Base-by-base conservation (phyloP, 1,284 basidiomycete genomes). In the Athelia psychrophila region DNA sequence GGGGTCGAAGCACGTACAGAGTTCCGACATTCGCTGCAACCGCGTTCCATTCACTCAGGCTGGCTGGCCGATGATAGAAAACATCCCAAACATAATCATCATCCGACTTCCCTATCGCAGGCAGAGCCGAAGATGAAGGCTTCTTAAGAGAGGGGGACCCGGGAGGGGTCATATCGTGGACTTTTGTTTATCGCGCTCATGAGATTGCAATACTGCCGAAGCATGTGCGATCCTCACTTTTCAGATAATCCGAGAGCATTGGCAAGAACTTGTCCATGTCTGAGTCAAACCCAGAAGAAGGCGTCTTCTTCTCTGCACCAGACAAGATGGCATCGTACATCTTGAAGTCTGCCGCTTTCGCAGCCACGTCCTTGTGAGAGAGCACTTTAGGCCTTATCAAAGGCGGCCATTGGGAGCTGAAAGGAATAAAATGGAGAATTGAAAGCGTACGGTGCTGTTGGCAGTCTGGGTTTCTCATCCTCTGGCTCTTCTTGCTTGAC, bases 61-160 rank as follows among this genome's bases (percentile, higher is more conserved):
- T 75, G 16, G 76, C 75, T 1, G 83, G 82, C 18, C 80, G 75
- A 56, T 84, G 84, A 57, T 87, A 90, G 62, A 90, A 91, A 16
- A 91, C 79, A 60, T 91, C 88, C 78, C 83, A 91, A 23, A 91
- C 88, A 59, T 88, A 91, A 56, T 90, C 88, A 36, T 74, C 73
- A 27, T 27, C 44, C 15, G n/a, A 16, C 16, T 46, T 46, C 6
- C 20, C 9, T 20, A 23, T 10, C 24, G 44, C n/a, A 20, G 16
- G 19, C 20, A n/a, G 10, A 16, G 27, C 27, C 27, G 44, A 49
- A 44, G 35, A n/a, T 6, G 47, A 32, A 2, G 48, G 51, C 45
- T 57, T 55, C 32, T 58, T 58, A 20, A 44, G 54, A 10, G 50
- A 51, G 2, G 54, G 24, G 3, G 50, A 32, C 53, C 58, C 24